Percentiles rank a stretch among this genome's conserved stretches.
Conservation (phyloP, 352 stramenopile genomes). For the Phytophthora multivora region DNA sequence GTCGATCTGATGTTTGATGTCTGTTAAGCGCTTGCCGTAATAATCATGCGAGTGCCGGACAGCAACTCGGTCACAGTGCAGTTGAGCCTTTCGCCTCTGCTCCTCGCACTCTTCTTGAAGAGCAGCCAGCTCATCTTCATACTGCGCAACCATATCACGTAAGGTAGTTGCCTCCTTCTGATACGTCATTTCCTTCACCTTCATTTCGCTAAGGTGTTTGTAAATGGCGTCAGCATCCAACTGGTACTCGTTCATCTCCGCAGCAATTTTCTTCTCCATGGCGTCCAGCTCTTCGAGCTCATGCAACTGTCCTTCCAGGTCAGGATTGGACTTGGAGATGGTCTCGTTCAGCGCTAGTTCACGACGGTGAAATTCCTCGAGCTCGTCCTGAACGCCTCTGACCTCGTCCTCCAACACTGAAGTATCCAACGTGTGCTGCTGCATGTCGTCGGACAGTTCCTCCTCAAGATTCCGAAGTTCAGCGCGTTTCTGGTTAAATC, state of each 20-base stretch:
- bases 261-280: constrained; percentile 53
- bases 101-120: constrained; percentile 67
- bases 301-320: constrained; percentile 62
- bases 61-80: constrained; percentile 68
- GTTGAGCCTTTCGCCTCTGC: constrained; percentile 58
- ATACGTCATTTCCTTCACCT: constrained; percentile 69
- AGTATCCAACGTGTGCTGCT: constrained; percentile 73
- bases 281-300: constrained; percentile 62
- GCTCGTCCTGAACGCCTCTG: constrained; percentile 48
- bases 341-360: constrained; percentile 62
- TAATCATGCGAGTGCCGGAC: constrained; percentile 73
- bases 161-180: constrained; percentile 52
- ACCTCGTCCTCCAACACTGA: constrained; percentile 80
- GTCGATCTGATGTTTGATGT: constrained; percentile 82
- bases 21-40: constrained; percentile 79
- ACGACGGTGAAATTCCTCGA: constrained; percentile 42
- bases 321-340: constrained; percentile 68
- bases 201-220: constrained; percentile 77
- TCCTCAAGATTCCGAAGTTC: constrained; percentile 73
- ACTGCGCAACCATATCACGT: constrained; percentile 55
- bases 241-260: constrained; percentile 60
- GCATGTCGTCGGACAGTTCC: constrained; percentile 62
- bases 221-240: constrained; percentile 69
- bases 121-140: constrained; percentile 51
- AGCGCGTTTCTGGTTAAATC: constrained; percentile 57